phyloP scores from a whole-genome alignment of 2,329 filamentous ascomycete species.

The Metarhizium brunneum region DNA sequence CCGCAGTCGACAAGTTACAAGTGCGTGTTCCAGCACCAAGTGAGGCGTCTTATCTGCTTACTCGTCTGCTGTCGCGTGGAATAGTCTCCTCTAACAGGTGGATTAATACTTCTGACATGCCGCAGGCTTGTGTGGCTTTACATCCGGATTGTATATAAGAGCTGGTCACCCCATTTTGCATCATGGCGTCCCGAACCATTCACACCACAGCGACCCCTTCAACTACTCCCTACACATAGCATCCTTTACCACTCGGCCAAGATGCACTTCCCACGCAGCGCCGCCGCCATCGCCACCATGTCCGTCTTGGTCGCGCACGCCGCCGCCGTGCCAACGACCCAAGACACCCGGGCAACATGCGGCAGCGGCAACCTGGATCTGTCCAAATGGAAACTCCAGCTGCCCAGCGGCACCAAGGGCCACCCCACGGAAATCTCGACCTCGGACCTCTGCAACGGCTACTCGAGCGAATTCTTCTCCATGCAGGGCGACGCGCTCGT shows the following conservation, averaged over 20 bases:
- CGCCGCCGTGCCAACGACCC: not conserved
- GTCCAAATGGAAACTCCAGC: slow-evolving; percentile 1
- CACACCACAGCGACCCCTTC: too few relatives aligned
- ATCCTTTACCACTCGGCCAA: not conserved
- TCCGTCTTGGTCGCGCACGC: not conserved
- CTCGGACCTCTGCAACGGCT: not conserved
- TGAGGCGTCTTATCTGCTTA: too few relatives aligned
- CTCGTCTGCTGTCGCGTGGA: too few relatives aligned
- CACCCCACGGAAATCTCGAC: not conserved
- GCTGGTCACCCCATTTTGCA: too few relatives aligned
- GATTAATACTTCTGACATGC: too few relatives aligned
- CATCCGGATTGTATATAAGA: too few relatives aligned
- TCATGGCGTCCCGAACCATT: too few relatives aligned
- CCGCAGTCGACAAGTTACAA: too few relatives aligned
- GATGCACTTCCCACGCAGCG: not conserved
- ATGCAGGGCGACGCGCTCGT: not conserved
- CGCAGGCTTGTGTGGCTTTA: too few relatives aligned
- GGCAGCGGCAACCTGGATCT: not conserved
- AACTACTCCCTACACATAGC: too few relatives aligned
- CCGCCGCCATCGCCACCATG: not conserved
- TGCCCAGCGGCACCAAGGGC: not conserved
- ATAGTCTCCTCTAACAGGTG: too few relatives aligned
- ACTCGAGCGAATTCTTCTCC: slow-evolving; percentile 1
- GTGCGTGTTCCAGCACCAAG: too few relatives aligned
- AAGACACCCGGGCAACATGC: not conserved